Evolutionary conservation across 2,329 filamentous ascomycete species (phyloP).

Genomic region (Colletotrichum cuscutae): DNA sequence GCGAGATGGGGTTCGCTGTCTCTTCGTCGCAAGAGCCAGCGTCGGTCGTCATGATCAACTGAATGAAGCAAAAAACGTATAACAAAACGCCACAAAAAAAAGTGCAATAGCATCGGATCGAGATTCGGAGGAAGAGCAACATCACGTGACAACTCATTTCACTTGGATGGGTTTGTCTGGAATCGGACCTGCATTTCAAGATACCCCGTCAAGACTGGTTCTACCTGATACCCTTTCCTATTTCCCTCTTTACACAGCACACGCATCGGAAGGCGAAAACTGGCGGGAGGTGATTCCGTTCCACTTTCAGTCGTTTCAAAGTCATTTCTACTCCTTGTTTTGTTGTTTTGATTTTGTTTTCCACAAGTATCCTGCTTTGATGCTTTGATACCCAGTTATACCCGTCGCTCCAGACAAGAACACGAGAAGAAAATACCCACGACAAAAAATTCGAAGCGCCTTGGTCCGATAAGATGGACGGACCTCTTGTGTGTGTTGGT

Average conservation of each 20-base stretch:
- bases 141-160: conserved; percentile 32
- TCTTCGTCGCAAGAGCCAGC: conserved; percentile 12
- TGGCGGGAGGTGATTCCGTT: conserved; percentile 33
- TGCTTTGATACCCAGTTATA: conserved; percentile 51
- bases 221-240: conserved; percentile 44
- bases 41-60: conserved; percentile 11
- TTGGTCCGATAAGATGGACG: conserved; percentile 34
- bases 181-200: conserved; percentile 68
- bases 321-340: conserved; percentile 34
- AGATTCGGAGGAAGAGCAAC: conserved; percentile 33
- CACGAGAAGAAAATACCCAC: conserved; percentile 39
- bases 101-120: conserved; percentile 30
- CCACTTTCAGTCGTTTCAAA: conserved; percentile 36
- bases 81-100: conserved; percentile 13
- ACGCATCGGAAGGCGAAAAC: conserved; percentile 33
- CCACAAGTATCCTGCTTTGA: conserved; percentile 41
- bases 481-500: conserved; percentile 35
- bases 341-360: conserved; percentile 38
- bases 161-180: conserved; percentile 49
- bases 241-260: conserved; percentile 38
- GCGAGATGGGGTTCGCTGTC: conserved; percentile 8
- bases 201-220: conserved; percentile 66
- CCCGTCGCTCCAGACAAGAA: conserved; percentile 38
- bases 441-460: conserved; percentile 39
- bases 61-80: conserved; percentile 7